These are phyloP conservation scores for Kurtzmaniella quercitrusa DNA, from an alignment of 1,139 yeast species.

Conservation along the genomic window DNA sequence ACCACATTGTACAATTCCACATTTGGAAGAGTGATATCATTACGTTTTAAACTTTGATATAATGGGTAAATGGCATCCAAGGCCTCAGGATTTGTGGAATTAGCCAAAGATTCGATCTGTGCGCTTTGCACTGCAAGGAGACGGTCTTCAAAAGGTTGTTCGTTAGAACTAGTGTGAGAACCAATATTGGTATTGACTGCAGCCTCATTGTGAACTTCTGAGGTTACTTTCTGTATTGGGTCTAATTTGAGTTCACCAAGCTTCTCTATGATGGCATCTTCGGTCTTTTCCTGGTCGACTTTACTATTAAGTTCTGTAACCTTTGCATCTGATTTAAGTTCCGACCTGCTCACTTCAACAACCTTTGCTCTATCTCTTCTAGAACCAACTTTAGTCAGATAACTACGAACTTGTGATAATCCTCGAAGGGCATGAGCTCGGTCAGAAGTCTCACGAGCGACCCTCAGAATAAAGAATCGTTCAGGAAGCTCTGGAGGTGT, in stretches of 20 bases:
- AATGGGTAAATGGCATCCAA: constrained; percentile 37
- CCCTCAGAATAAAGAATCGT: constrained; percentile 25
- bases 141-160: constrained; percentile 17
- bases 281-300: no score
- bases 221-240: no score
- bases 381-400: not conserved
- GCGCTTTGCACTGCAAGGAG: constrained; percentile 22
- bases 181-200: no score
- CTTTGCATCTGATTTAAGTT: not conserved
- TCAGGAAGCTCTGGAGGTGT: constrained; percentile 7
- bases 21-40: constrained; percentile 28
- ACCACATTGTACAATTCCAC: constrained; percentile 35
- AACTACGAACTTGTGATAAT: not conserved
- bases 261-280: no score
- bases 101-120: constrained; percentile 12
- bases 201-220: no score
- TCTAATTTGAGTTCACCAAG: no score
- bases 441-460: constrained; percentile 24
- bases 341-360: not conserved
- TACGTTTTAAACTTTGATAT: constrained; percentile 40
- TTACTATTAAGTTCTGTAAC: no score
- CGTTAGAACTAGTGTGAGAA: not conserved
- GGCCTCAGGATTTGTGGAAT: constrained; percentile 15
- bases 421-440: not conserved
- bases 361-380: not conserved